Base-by-base conservation (phyloP, 305 asterid genomes). In the Nicotiana rustica region DNA sequence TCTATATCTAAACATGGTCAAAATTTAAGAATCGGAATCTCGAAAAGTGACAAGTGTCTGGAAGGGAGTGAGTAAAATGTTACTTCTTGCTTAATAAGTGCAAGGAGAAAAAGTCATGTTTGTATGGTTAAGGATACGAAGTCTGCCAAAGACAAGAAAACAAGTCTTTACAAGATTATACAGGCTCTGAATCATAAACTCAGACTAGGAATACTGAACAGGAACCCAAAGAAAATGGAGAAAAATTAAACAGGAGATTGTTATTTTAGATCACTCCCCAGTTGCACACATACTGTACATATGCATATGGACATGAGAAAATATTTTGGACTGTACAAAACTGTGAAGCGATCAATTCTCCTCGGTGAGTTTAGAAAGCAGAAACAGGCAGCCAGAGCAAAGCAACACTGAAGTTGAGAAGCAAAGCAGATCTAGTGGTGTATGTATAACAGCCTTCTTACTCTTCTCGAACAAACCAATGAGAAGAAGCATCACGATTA, bases 381-480 rank as follows among this genome's bases (percentile, higher is more conserved):
- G 82, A 87, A 84, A 91, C 29, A 95, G 92, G 90, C 96, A 89
- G 83, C 92, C 92, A 1, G 98, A 92, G 35, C 92, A 95, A 57
- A 95, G 88, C 71, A 94, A 89, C n/a, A 94, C 93, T 0, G 98
- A 91, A 10, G 96, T 93, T 25, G 97, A 49, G 89, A 95, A 95
- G 89, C 99, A 95, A 47, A 95, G 98, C 79, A 95, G 91, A 89
- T 95, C 99, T 12, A 87, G 13, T 13, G 99, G 93, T 6, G 97
- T 57, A 25, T 83, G 88, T 81, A 94, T 94, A 41, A 86, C 85
- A 3, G 97, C 98, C 85, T 89, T 93, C 89, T 93, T 95, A 73
- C 97, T 95, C 90, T 95, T 95, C 84, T 95, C 98, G 66, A 94
- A 91, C 85, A 95, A 86, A 33, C 98, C 98, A 12, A 94, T 94